These are phyloP conservation scores for Suhomyces guaymorum DNA, from an alignment of 1,139 yeast genomes.

Conservation along the genomic window DNA sequence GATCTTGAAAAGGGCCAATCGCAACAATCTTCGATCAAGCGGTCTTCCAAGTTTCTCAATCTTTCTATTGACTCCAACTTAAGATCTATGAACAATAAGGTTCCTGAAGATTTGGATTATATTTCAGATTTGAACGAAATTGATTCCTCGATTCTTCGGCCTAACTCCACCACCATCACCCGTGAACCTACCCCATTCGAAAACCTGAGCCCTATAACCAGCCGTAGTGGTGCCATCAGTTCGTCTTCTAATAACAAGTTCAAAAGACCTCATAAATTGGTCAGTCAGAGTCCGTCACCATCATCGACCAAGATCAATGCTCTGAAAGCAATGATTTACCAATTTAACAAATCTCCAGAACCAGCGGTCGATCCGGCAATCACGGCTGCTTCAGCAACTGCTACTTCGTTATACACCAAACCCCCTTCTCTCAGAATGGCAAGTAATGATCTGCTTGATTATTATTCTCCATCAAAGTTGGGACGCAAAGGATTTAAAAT, in stretches of 20 bases:
- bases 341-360: constrained; percentile 13
- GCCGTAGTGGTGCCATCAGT: no score
- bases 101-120: constrained; percentile 25
- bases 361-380: constrained; percentile 1
- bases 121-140: constrained; percentile 34
- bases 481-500: constrained; percentile 35
- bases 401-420: constrained; percentile 3
- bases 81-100: constrained; percentile 15
- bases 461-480: constrained; percentile 35
- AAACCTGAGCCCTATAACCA: constrained; percentile 20
- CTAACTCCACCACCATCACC: constrained; percentile 10
- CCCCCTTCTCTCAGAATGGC: constrained; percentile 7
- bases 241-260: constrained; percentile 39
- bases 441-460: constrained; percentile 11
- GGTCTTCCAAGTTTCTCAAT: constrained; percentile 50
- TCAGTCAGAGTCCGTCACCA: constrained; percentile 50
- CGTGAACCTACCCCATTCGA: constrained; percentile 24
- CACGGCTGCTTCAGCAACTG: constrained; percentile 4
- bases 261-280: constrained; percentile 49
- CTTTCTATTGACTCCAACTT: constrained; percentile 43
- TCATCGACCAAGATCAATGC: constrained; percentile 21
- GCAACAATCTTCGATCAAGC: constrained; percentile 35
- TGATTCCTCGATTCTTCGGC: constrained; percentile 21
- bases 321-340: constrained; percentile 13
- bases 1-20: constrained; percentile 23